These are phyloP conservation scores for Picochlorum sp. DNA, from an alignment of 139 green algal genomes.

Conservation along the genomic window DNA sequence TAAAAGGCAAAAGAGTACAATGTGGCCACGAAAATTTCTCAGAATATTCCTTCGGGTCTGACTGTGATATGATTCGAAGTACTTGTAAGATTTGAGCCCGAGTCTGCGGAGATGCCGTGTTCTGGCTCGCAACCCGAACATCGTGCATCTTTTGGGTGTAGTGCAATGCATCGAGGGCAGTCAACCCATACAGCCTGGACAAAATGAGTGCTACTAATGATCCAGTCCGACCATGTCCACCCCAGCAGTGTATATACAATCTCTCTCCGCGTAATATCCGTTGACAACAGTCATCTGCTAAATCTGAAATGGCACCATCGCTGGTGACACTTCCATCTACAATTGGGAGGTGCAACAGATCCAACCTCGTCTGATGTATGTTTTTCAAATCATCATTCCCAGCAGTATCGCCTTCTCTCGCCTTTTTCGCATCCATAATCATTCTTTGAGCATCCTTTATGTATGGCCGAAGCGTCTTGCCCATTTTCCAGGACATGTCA, in stretches of 20 bases:
- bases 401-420: neutral
- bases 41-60: neutral
- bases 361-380: constrained; percentile 52
- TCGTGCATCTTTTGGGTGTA: constrained; percentile 71
- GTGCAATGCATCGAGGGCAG: constrained; percentile 48
- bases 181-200: constrained; percentile 56
- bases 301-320: constrained; percentile 35
- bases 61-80: constrained; percentile 4
- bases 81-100: constrained; percentile 62
- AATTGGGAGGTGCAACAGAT: constrained; percentile 76
- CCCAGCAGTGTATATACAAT: constrained; percentile 76
- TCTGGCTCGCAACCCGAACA: constrained; percentile 57
- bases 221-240: constrained; percentile 50
- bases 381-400: neutral
- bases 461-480: constrained; percentile 63
- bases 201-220: constrained; percentile 60
- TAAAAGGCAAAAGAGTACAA: neutral
- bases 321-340: constrained; percentile 66
- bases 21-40: neutral
- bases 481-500: constrained; percentile 52
- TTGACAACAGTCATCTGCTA: constrained; percentile 72
- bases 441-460: constrained; percentile 72
- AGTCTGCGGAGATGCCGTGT: constrained; percentile 66
- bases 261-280: constrained; percentile 49
- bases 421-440: constrained; percentile 48